Evolutionary conservation across 805 yeast genomes (phyloP).

Genomic region (Candida manassasensis): DNA sequence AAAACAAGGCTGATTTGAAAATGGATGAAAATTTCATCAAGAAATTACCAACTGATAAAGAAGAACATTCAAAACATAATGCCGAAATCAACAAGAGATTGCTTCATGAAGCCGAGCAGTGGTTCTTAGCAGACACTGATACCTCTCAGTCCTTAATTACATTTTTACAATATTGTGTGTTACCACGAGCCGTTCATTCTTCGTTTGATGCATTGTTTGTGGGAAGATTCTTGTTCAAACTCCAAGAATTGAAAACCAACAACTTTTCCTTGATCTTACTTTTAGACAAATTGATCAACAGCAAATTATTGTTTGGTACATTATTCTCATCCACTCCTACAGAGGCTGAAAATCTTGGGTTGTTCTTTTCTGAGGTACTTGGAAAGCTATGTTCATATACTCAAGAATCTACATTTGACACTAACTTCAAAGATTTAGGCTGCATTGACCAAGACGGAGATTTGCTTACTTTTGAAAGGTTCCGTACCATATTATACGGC

Average conservation of each 20-base stretch:
- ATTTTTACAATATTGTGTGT: slow-evolving; percentile 59
- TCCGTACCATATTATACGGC: slow-evolving; percentile 39
- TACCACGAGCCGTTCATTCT: slow-evolving; percentile 76
- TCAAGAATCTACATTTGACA: slow-evolving; percentile 23
- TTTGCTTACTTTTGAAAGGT: slow-evolving; percentile 23
- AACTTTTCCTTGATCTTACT: slow-evolving; percentile 36
- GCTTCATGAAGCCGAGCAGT: slow-evolving; percentile 19
- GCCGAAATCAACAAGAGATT: slow-evolving; percentile 25
- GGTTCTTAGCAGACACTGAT: slow-evolving; percentile 33
- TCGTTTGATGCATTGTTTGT: slow-evolving; percentile 76
- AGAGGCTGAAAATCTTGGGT: slow-evolving; percentile 80
- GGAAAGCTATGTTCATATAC: slow-evolving; percentile 44
- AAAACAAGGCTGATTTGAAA: slow-evolving; percentile 18
- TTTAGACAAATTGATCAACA: slow-evolving; percentile 44
- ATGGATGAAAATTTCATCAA: slow-evolving; percentile 21
- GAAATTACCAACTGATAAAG: slow-evolving; percentile 35
- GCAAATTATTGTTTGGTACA: slow-evolving; percentile 49
- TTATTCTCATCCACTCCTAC: slow-evolving; percentile 65
- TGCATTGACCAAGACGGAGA: slow-evolving; percentile 16
- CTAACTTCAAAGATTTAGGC: slow-evolving; percentile 10
- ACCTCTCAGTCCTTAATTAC: slow-evolving; percentile 10
- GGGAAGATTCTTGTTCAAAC: slow-evolving; percentile 53
- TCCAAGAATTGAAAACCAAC: slow-evolving; percentile 35
- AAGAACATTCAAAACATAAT: slow-evolving; percentile 41
- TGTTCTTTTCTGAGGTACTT: slow-evolving; percentile 60